These are phyloP conservation scores for Skeletonema tropicum DNA, from an alignment of 108 stramenopile species.

Conservation along the genomic window DNA sequence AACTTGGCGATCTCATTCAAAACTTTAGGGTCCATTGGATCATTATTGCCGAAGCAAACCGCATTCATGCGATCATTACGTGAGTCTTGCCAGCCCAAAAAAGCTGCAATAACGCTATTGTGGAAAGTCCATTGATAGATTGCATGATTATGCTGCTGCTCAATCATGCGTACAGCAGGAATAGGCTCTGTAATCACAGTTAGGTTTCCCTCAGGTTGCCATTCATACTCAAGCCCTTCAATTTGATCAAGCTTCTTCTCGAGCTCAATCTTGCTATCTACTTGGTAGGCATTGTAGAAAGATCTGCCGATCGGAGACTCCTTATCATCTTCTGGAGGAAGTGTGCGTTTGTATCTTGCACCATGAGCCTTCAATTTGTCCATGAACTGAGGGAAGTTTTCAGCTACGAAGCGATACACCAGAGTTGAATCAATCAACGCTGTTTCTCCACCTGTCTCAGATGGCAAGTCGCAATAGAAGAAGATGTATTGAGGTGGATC, in stretches of 20 bases:
- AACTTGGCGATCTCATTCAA: constrained; percentile 65
- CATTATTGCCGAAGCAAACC: constrained; percentile 74
- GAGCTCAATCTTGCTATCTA: constrained; percentile 44
- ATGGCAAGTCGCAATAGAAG: constrained; percentile 79
- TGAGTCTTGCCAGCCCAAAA: constrained; percentile 76
- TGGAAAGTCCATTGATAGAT: constrained; percentile 69
- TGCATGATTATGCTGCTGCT: constrained; percentile 50
- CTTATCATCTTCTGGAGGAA: constrained; percentile 79
- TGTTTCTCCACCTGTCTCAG: constrained; percentile 80
- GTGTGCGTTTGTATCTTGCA: constrained; percentile 75
- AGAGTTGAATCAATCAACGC: constrained; percentile 76
- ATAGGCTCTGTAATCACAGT: constrained; percentile 68
- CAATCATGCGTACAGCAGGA: constrained; percentile 67
- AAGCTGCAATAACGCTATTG: constrained; percentile 79
- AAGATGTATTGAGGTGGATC: constrained; percentile 78
- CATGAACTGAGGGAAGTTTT: constrained; percentile 64
- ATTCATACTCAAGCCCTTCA: constrained; percentile 68
- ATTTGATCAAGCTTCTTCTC: constrained; percentile 60
- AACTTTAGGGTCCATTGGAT: constrained; percentile 56
- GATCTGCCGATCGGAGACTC: constrained; percentile 78
- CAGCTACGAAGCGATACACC: constrained; percentile 64
- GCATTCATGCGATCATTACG: constrained; percentile 78
- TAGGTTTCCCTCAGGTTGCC: constrained; percentile 69
- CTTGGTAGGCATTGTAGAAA: constrained; percentile 75
- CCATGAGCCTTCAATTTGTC: constrained; percentile 54